A percentile compares a stretch with the other conserved stretches of the same genome.
Evolutionary conservation across 768 basidiomycete species (phyloP).

Genomic region (Leccinum longicurvipes): DNA sequence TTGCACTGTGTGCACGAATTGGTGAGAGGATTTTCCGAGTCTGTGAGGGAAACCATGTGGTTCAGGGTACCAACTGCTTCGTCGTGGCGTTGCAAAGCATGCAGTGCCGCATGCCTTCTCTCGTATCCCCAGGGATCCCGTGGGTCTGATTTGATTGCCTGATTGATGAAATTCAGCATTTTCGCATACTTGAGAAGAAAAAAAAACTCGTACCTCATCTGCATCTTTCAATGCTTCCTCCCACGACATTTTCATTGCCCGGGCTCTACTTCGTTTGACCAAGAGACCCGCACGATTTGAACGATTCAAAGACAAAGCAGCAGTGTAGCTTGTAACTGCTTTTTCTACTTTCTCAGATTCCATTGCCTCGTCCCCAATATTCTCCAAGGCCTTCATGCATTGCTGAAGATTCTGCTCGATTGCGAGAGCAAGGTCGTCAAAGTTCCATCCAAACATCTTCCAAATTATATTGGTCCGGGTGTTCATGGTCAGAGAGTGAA

Average conservation of each 20-base stretch:
- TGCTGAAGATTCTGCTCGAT: background rate
- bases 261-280: conserved; percentile 5
- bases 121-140: background rate
- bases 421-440: background rate
- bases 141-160: background rate
- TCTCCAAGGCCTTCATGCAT: background rate
- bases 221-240: conserved; percentile 1
- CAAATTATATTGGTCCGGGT: background rate
- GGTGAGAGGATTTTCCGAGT: background rate
- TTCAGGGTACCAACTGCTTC: background rate
- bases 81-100: background rate
- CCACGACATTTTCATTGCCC: background rate
- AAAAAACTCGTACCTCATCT: background rate
- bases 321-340: conserved; percentile 5
- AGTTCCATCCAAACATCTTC: conserved; percentile 10
- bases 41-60: background rate
- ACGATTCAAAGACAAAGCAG: conserved; percentile 5
- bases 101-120: background rate
- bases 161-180: background rate
- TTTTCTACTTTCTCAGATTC: background rate
- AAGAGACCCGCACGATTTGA: background rate
- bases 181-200: background rate
- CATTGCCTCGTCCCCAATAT: background rate
- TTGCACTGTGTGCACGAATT: background rate
- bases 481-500: background rate